These are phyloP conservation scores for Lentinula edodes DNA, from an alignment of 768 basidiomycete species.

Conservation along the genomic window DNA sequence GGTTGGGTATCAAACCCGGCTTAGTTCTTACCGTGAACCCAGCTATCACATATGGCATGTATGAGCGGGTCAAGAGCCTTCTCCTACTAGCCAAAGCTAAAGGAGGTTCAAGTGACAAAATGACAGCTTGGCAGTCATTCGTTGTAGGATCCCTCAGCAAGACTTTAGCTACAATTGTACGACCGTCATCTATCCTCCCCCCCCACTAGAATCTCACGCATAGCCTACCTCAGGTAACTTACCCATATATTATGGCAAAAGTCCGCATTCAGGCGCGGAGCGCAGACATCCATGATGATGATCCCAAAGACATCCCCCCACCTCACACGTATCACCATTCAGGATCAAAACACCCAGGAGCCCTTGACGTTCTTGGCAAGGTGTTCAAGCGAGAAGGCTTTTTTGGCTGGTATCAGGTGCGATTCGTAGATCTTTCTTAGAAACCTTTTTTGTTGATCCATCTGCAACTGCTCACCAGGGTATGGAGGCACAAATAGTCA, in stretches of 20 bases:
- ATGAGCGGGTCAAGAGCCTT: slow-evolving; percentile 83
- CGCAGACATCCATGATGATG: slow-evolving; percentile 47
- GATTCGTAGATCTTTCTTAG: not conserved
- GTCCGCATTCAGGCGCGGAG: slow-evolving; percentile 88
- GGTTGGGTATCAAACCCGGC: slow-evolving; percentile 90
- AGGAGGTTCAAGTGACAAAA: slow-evolving; percentile 43
- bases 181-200: slow-evolving; percentile 20
- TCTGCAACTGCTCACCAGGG: slow-evolving; percentile 44
- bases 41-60: slow-evolving; percentile 94
- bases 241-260: slow-evolving; percentile 96
- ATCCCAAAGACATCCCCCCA: slow-evolving; percentile 30
- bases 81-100: slow-evolving; percentile 51
- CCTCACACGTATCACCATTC: slow-evolving; percentile 34
- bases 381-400: slow-evolving; percentile 77
- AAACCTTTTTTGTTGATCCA: not conserved
- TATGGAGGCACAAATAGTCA: slow-evolving; percentile 93
- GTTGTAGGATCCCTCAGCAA: slow-evolving; percentile 89
- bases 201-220: not conserved
- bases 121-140: slow-evolving; percentile 78
- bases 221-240: slow-evolving; percentile 62
- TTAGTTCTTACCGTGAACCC: slow-evolving; percentile 97
- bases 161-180: slow-evolving; percentile 89
- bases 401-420: slow-evolving; percentile 92
- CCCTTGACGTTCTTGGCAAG: slow-evolving; percentile 66
- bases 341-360: slow-evolving; percentile 56